These are phyloP conservation scores for Phalaenopsis aphrodite DNA, from an alignment of 106 monocot species.

Conservation along the genomic window DNA sequence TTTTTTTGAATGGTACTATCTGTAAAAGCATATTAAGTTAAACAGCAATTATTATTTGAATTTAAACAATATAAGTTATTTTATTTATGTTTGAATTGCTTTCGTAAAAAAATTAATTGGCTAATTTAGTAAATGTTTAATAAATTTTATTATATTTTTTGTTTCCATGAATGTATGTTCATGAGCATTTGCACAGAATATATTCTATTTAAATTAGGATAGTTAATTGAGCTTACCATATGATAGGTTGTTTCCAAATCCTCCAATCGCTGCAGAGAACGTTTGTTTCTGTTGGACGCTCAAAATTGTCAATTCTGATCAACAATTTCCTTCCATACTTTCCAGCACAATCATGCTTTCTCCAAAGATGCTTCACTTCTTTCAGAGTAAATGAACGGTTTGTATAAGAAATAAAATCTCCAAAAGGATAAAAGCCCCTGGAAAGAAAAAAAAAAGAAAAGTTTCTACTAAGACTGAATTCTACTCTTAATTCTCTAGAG, in stretches of 20 bases:
- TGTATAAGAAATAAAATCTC: constrained; percentile 71
- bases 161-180: not conserved
- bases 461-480: constrained; percentile 7
- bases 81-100: not conserved
- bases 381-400: constrained; percentile 67
- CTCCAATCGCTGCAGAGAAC: constrained; percentile 85
- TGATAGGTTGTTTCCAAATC: constrained; percentile 81
- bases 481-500: not conserved
- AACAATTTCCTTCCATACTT: constrained; percentile 49
- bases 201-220: not conserved
- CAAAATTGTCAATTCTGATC: constrained; percentile 76
- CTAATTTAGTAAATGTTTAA: not conserved
- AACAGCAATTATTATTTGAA: too few species aligned
- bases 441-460: constrained; percentile 7
- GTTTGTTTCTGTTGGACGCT: constrained; percentile 65
- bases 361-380: constrained; percentile 95
- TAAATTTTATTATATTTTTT: not conserved
- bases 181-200: not conserved
- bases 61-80: not conserved
- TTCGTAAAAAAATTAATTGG: not conserved
- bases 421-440: constrained; percentile 87
- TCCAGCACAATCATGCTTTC: constrained; percentile 69
- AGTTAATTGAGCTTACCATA: constrained; percentile 45
- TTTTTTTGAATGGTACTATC: too few species aligned
- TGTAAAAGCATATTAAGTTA: too few species aligned